Evolutionary conservation across 2,329 filamentous ascomycete genomes (phyloP).

Genomic region (Tolypocladium tundrense): DNA sequence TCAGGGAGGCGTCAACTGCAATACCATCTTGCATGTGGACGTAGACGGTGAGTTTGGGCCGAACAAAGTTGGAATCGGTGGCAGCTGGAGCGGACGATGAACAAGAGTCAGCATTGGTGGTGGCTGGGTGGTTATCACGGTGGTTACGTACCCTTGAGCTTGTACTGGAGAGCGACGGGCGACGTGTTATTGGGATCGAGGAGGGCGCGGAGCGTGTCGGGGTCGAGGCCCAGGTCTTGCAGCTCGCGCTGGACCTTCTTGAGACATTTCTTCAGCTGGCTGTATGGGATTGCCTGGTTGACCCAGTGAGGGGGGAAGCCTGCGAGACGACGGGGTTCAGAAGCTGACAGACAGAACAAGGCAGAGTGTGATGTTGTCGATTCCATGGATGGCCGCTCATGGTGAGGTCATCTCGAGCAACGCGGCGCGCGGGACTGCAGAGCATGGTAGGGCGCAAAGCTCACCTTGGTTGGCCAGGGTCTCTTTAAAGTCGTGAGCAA

Average conservation of each 20-base stretch:
- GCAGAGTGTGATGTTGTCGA: neutral
- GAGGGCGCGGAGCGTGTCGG: conserved; percentile 57
- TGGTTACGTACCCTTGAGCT: conserved; percentile 35
- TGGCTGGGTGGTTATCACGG: neutral
- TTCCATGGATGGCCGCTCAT: neutral
- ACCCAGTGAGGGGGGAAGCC: conserved; percentile 66
- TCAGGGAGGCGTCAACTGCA: conserved; percentile 58
- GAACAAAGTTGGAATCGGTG: conserved; percentile 36
- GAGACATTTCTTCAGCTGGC: conserved; percentile 79
- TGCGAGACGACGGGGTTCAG: conserved; percentile 8
- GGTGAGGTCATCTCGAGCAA: neutral
- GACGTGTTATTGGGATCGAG: conserved; percentile 40
- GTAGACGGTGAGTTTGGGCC: conserved; percentile 60
- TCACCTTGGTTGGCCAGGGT: conserved; percentile 52
- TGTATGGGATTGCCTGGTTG: conserved; percentile 70
- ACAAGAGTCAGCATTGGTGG: neutral
- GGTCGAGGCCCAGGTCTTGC: conserved; percentile 58
- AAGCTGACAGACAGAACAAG: neutral
- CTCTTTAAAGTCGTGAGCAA: conserved; percentile 67
- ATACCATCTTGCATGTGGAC: conserved; percentile 57
- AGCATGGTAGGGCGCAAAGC: conserved; percentile 1
- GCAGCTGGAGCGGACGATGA: conserved; percentile 15
- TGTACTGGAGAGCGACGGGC: conserved; percentile 41
- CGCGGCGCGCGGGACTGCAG: neutral
- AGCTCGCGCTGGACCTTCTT: conserved; percentile 70